A percentile compares a stretch with the other conserved stretches of the same genome.
Evolutionary conservation across 2,329 filamentous ascomycete species (phyloP).

Genomic region (Nannizziopsis arthrosporioides): DNA sequence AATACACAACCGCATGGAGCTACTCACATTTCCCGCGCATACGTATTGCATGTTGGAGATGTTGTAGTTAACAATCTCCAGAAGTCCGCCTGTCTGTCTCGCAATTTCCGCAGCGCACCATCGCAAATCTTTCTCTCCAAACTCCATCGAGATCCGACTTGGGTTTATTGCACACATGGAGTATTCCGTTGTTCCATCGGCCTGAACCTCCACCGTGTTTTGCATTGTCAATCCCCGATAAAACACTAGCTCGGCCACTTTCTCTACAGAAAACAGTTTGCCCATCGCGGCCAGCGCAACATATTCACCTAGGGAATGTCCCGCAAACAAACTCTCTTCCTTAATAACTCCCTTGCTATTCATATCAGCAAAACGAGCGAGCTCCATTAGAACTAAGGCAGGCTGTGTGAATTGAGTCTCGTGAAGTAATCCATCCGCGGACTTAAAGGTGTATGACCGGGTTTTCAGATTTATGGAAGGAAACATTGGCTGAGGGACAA

Average conservation of each 20-base stretch:
- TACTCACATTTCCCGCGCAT: conserved; percentile 49
- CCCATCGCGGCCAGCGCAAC: conserved; percentile 90
- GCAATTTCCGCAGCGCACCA: conserved; percentile 93
- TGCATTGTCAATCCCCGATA: conserved; percentile 99
- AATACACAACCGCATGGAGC: neutral
- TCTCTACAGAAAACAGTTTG: conserved; percentile 98
- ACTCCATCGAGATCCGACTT: conserved; percentile 92
- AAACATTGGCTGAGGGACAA: conserved; percentile 99
- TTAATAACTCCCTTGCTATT: conserved; percentile 90
- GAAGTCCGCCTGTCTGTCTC: conserved; percentile 82
- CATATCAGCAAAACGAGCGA: conserved; percentile 99
- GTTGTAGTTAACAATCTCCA: conserved; percentile 98
- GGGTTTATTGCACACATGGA: conserved; percentile 99
- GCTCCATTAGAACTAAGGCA: conserved; percentile 95
- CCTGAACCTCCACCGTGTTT: conserved; percentile 94
- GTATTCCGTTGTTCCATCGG: conserved; percentile 86
- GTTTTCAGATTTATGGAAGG: conserved; percentile 91
- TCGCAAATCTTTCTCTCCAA: conserved; percentile 92
- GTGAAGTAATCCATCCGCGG: conserved; percentile 84
- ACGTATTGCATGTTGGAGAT: conserved; percentile 61
- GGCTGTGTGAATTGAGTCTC: conserved; percentile 98
- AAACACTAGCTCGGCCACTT: conserved; percentile 93
- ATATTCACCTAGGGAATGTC: conserved; percentile 96
- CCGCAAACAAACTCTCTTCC: conserved; percentile 90
- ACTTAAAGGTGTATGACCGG: conserved; percentile 91